A percentile compares a stretch with the other conserved stretches of the same genome.
Evolutionary conservation across 1,139 yeast species (phyloP).

Genomic region (Yamadazyma trypodendri): DNA sequence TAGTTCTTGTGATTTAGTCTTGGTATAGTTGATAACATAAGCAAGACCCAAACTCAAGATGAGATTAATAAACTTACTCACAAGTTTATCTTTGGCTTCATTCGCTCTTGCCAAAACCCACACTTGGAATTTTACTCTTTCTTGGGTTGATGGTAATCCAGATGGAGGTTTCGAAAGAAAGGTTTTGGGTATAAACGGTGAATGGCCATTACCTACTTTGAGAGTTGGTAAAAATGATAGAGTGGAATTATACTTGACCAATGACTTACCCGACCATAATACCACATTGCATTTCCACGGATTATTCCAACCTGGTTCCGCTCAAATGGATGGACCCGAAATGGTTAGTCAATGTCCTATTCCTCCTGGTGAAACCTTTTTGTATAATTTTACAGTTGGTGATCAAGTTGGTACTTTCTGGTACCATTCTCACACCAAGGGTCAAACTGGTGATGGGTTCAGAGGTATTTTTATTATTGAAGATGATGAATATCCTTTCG

Average conservation of each 20-base stretch:
- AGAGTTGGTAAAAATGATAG: constrained; percentile 65
- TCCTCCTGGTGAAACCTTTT: constrained; percentile 59
- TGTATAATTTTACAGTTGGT: constrained; percentile 63
- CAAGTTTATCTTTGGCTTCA: constrained; percentile 4
- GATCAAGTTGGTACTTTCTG: constrained; percentile 74
- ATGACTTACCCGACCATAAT: constrained; percentile 51
- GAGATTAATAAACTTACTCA: constrained; percentile 1
- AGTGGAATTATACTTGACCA: constrained; percentile 55
- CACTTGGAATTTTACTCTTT: constrained; percentile 50
- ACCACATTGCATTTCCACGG: constrained; percentile 81
- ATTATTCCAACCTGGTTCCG: constrained; percentile 57
- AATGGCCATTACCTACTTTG: constrained; percentile 74
- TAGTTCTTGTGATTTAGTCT: not conserved
- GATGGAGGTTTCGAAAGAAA: constrained; percentile 53
- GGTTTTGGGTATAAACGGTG: constrained; percentile 65
- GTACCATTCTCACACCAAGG: constrained; percentile 81
- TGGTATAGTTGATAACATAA: not conserved
- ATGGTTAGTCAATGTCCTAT: constrained; percentile 78
- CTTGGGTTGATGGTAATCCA: constrained; percentile 56
- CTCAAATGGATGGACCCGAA: constrained; percentile 77
- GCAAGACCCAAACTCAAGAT: not conserved
- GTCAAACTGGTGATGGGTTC: constrained; percentile 78
- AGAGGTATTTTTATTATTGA: constrained; percentile 72
- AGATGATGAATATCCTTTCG: constrained; percentile 56
- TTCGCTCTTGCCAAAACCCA: constrained; percentile 44